Conservation (phyloP, 352 stramenopile genomes). For the Globisporangium acanthophoron region DNA sequence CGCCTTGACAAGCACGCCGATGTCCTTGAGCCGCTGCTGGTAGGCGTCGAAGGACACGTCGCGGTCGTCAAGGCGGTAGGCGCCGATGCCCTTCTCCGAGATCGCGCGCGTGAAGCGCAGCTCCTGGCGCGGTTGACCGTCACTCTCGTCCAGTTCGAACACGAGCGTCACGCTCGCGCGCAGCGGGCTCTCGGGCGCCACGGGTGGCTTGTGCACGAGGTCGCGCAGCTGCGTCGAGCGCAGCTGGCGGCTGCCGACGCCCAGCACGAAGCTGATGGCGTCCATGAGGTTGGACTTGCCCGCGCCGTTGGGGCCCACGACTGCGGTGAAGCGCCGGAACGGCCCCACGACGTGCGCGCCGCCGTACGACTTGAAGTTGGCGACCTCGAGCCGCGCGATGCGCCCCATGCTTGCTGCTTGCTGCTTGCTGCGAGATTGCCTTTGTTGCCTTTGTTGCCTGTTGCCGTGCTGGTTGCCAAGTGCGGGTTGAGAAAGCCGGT, state of each 20-base stretch:
- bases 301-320: conserved; percentile 97
- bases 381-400: conserved; percentile 93
- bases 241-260: conserved; percentile 95
- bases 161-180: conserved; percentile 92
- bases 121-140: conserved; percentile 57
- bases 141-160: conserved; percentile 79
- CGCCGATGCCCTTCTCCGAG: conserved; percentile 82
- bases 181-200: conserved; percentile 15
- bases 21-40: conserved; percentile 90
- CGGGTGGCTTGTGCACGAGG: conserved; percentile 87
- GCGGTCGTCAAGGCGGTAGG: conserved; percentile 74
- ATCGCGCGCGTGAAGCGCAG: conserved; percentile 94
- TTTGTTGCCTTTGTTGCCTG: too few relatives aligned
- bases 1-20: conserved; percentile 97
- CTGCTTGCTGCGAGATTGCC: too few relatives aligned
- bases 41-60: conserved; percentile 92
- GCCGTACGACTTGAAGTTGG: conserved; percentile 99
- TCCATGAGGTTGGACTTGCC: conserved; percentile 95
- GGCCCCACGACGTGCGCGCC: conserved; percentile 92
- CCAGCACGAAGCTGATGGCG: conserved; percentile 97
- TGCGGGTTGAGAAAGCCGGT: too few relatives aligned
- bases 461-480: too few relatives aligned
- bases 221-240: conserved; percentile 95
- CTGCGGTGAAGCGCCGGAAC: conserved; percentile 97
- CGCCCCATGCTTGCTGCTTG: conserved; percentile 53